These are phyloP conservation scores for Phytophthora constricta DNA, from an alignment of 352 stramenopile genomes.

Conservation along the genomic window DNA sequence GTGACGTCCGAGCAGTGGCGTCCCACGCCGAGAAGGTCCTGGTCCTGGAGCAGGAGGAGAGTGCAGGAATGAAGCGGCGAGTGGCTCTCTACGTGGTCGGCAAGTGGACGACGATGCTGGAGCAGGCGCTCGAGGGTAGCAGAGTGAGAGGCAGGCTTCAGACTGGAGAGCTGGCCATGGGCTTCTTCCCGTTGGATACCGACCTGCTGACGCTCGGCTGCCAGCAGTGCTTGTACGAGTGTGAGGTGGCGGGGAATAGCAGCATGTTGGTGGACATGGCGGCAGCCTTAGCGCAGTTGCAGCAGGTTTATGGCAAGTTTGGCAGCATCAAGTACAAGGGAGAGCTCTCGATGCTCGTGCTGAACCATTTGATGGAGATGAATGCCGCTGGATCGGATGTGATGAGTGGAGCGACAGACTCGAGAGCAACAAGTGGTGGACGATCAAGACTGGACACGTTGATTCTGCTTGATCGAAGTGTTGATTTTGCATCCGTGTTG, in stretches of 20 bases:
- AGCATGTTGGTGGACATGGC: constrained; percentile 60
- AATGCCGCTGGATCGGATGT: constrained; percentile 27
- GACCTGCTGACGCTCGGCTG: constrained; percentile 69
- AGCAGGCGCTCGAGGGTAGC: constrained; percentile 47
- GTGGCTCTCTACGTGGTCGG: constrained; percentile 53
- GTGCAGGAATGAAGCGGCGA: constrained; percentile 11
- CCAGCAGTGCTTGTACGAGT: constrained; percentile 63
- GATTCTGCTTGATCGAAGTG: constrained; percentile 70
- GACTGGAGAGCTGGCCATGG: constrained; percentile 48
- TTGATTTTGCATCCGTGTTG: constrained; percentile 75
- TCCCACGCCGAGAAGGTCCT: constrained; percentile 51
- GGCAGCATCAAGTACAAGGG: constrained; percentile 84
- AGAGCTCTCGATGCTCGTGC: constrained; percentile 69
- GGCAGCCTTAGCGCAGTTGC: constrained; percentile 54
- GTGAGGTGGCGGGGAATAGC: constrained; percentile 48
- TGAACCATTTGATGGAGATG: constrained; percentile 70
- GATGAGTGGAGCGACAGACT: constrained; percentile 11
- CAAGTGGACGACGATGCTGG: constrained; percentile 61
- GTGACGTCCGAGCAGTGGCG: constrained; percentile 55
- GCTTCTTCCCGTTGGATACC: constrained; percentile 66
- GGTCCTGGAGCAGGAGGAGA: constrained; percentile 38
- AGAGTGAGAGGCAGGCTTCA: constrained; percentile 47
- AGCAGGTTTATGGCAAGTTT: constrained; percentile 66
- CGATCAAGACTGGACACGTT: constrained; percentile 57
- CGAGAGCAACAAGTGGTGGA: constrained; percentile 2